phyloP scores from a whole-genome alignment of 2,329 filamentous ascomycete species.

The Penicillium sp. region DNA sequence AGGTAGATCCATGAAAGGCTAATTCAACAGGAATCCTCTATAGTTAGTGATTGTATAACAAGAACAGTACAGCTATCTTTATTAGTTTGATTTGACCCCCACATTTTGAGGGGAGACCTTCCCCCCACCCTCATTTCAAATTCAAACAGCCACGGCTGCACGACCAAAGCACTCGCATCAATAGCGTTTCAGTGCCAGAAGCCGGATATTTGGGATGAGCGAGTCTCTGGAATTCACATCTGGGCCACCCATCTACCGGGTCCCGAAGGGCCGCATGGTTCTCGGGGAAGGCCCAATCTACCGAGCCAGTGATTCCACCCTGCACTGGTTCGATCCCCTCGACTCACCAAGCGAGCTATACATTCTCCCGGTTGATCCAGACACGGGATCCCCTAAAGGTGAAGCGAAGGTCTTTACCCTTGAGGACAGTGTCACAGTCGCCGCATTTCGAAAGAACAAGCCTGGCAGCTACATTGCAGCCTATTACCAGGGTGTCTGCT shows the following conservation, averaged over 20 bases:
- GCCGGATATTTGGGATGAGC: background rate
- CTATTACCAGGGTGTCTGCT: slow-evolving; percentile 36
- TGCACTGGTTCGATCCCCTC: slow-evolving; percentile 32
- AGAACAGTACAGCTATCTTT: background rate
- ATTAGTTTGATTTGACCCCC: background rate
- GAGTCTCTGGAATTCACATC: background rate
- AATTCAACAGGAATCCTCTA: background rate
- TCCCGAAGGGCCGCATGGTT: slow-evolving; percentile 22
- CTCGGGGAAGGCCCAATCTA: slow-evolving; percentile 30
- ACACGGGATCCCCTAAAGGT: slow-evolving; percentile 24
- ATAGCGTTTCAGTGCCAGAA: background rate
- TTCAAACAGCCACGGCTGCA: background rate
- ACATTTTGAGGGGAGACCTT: background rate
- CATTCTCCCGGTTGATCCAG: slow-evolving; percentile 30
- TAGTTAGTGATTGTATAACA: too few species aligned
- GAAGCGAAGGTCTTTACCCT: slow-evolving; percentile 26
- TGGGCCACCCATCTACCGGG: slow-evolving; percentile 8
- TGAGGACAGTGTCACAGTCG: slow-evolving; percentile 34
- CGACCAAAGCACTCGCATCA: background rate
- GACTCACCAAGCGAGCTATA: slow-evolving; percentile 28
- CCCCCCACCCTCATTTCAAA: background rate
- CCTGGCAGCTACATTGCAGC: slow-evolving; percentile 34
- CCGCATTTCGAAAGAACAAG: slow-evolving; percentile 29
- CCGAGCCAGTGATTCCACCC: slow-evolving; percentile 27
- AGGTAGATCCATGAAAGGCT: too few species aligned